Percentiles rank a stretch among this genome's conserved stretches.
phyloP scores from a whole-genome alignment of 2,329 filamentous ascomycete genomes.

The Fusarium vanettenii region DNA sequence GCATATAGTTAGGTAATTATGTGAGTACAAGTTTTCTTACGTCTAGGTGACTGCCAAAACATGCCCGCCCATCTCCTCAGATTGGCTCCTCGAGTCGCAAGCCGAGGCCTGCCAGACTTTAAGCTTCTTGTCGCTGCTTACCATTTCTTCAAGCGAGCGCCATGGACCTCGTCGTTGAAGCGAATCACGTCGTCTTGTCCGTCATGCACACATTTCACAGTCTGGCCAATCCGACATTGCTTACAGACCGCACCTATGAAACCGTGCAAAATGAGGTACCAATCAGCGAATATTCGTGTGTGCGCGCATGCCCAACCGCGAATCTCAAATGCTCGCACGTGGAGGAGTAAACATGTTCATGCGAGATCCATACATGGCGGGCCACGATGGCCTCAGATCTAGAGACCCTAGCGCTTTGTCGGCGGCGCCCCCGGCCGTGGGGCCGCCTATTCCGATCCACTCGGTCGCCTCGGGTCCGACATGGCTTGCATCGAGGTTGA shows the following conservation, averaged over 20 bases:
- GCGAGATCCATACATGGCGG: constrained; percentile 19
- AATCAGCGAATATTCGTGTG: not conserved
- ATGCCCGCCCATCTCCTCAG: not conserved
- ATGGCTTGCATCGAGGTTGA: constrained; percentile 6
- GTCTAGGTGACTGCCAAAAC: not conserved
- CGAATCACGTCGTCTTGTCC: not conserved
- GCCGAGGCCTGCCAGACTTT: not conserved
- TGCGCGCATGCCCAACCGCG: not conserved
- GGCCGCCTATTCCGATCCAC: constrained; percentile 32
- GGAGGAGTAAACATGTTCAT: constrained; percentile 3
- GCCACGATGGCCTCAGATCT: constrained; percentile 33
- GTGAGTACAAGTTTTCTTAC: no score
- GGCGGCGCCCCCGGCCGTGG: constrained; percentile 16
- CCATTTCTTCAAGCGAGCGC: not conserved
- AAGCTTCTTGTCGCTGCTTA: not conserved
- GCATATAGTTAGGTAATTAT: no score
- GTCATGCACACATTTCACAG: not conserved
- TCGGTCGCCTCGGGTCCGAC: constrained; percentile 4
- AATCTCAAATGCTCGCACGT: not conserved
- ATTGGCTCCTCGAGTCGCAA: not conserved
- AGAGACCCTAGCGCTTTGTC: constrained; percentile 22
- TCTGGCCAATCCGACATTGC: not conserved
- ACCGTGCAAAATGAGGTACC: not conserved
- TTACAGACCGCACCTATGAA: not conserved
- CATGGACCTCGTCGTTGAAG: not conserved